Evolutionary conservation across 352 stramenopile genomes (phyloP), one percentile per base, ranked within the genome.

Genomic region (Phytophthora brassicae): DNA sequence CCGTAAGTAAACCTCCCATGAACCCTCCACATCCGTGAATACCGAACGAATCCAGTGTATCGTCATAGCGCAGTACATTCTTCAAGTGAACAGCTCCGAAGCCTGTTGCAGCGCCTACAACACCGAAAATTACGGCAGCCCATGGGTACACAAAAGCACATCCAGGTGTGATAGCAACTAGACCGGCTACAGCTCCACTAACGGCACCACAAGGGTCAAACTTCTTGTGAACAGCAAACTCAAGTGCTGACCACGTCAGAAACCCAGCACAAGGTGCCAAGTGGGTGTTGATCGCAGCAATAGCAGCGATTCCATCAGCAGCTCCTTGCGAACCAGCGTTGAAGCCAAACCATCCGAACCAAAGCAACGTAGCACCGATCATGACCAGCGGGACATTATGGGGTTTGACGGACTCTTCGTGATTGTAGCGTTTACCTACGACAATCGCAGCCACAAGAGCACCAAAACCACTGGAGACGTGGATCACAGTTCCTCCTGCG

Each of bases 341-440:
- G 66, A 94, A 94, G 47, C 85, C 84, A 52, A 89, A 92, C 85
- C 85, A 94, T 12, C 85, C 85, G 51, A 89, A 89, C 85, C 85
- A 94, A 20, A 94, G 76, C 39, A 91, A 52, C 24, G 74, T 86
- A 3, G 64, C 68, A 33, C 85, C 85, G 26, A 91, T 88, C 75
- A 94, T 92, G 19, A 92, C 81, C 11, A 94, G 67, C 20, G 86
- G 85, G 31, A 94, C 77, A 70, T 95, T 92, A 70, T 92, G 85
- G 2, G 83, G 81, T 61, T 87, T 86, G 20, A 89, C 72, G 0
- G 72, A 54, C 24, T 88, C 83, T 7, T 68, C 75, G 68, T 89
- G 75, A 56, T 90, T 88, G 70, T 88, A 88, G 20, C 78, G 81
- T 54, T 84, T 80, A 24, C 87, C 86, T 4, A 94, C 71, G n/a